Base-by-base conservation (phyloP, 805 yeast species). In the Metschnikowia sp. region DNA sequence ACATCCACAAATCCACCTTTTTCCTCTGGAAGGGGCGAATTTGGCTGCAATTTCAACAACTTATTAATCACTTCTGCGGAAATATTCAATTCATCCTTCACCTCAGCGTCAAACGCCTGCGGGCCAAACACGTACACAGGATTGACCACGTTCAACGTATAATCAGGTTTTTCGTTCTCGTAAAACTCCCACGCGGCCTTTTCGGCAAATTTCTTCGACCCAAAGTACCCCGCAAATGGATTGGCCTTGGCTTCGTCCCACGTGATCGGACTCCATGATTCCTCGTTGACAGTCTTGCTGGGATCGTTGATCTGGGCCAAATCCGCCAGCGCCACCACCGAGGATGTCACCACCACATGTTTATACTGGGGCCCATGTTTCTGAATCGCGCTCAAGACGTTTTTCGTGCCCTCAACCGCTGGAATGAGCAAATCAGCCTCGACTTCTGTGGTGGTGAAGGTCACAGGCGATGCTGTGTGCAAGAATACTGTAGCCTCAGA, bases 101-200 rank as follows among this genome's bases (percentile, higher is more conserved):
- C 60, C 34, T 58, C 63, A 8, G 57, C 60, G 41, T 70, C 76
- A 53, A 74, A 75, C 2, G 67, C 59, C 60, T 78, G 82, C 0
- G 83, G 83, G n/a, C 84, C 84, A 47, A 77, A 69, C 1, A 77
- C 78, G 40, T 50, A 68, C 6, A 64, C 67, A 26, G 83, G 82
- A 50, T 66, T 63, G 22, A 77, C 72, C 8, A 70, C 58, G 37
- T 74, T 54, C 28, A 78, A 47, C 10, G 61, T 59, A 57, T 74
- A 76, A 30, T 58, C 56, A 7, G 75, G 73, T 32, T 62, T 64
- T 5, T 69, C 64, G 13, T 57, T 63, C 34, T 72, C 62, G 12
- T 69, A 50, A 52, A 79, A 81, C 2, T 78, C 72, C 79, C 86
- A 79, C 2, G 82, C 77, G 53, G 49, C 51, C 22, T 29, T 26